Conservation (phyloP, 805 yeast genomes). For the Debaryomyces tyrocola region DNA sequence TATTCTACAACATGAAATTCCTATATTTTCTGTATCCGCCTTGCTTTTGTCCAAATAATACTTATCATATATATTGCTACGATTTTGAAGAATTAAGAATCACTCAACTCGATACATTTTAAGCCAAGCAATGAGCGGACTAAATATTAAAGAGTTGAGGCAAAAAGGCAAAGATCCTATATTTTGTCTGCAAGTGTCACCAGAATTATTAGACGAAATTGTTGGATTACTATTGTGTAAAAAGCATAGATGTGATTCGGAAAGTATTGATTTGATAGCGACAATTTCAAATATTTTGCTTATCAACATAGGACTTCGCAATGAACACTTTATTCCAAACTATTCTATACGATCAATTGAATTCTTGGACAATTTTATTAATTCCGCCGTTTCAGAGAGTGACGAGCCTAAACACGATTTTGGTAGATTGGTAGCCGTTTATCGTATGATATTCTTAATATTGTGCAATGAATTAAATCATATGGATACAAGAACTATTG, state of each 20-base stretch:
- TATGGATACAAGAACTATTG: slow-evolving; percentile 5
- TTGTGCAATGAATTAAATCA: slow-evolving; percentile 20
- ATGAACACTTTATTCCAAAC: slow-evolving; percentile 15
- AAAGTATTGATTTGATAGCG: slow-evolving; percentile 17
- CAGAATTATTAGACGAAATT: slow-evolving; percentile 69
- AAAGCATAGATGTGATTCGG: slow-evolving; percentile 1
- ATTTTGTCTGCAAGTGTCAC: slow-evolving; percentile 18
- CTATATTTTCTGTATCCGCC: too few relatives aligned
- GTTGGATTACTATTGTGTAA: slow-evolving; percentile 30
- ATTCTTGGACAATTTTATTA: slow-evolving; percentile 5
- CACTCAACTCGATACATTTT: too few relatives aligned
- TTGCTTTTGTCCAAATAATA: too few relatives aligned
- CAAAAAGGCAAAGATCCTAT: slow-evolving; percentile 9
- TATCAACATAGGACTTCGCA: slow-evolving; percentile 21
- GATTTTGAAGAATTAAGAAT: too few relatives aligned
- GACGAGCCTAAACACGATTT: slow-evolving; percentile 7
- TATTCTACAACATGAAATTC: too few relatives aligned
- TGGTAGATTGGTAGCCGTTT: slow-evolving; percentile 18
- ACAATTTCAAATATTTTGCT: slow-evolving; percentile 25
- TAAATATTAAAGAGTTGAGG: slow-evolving; percentile 10
- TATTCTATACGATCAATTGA: slow-evolving; percentile 13
- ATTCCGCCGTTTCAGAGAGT: neutral
- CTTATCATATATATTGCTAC: too few relatives aligned
- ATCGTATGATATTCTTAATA: slow-evolving; percentile 23
- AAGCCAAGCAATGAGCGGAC: neutral